Evolutionary conservation across 805 yeast genomes (phyloP), one percentile per base, ranked within the genome.

Genomic region (Millerozyma miso): DNA sequence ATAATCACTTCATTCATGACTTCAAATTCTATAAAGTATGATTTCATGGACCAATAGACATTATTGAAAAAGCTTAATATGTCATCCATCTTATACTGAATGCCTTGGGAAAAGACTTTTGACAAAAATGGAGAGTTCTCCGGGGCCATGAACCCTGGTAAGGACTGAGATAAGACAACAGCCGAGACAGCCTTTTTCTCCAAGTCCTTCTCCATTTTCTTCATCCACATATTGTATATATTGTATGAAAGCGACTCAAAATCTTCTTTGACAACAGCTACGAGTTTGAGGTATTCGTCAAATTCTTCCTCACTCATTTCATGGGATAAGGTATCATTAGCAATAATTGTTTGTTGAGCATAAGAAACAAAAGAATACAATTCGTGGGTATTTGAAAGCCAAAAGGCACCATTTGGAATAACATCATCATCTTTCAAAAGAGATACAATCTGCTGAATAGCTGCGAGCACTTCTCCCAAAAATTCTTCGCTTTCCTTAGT

Each of bases 321-420:
- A 46, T 79, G 80, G 36, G 85, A 76, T 48, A 88, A 76, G 4
- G 83, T 76, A 58, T 86, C 95, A 58, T 88, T 88, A 37, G 87
- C 90, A 39, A 87, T 69, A 47, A 93, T 88, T n/a, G 96, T 88
- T 46, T 81, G 80, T 64, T 91, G 96, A 2, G 98, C 98, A 64
- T 88, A 86, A 13, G 90, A 81, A 45, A 91, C 96, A 72, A 93
- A 93, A 3, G 98, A 89, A 63, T 86, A 87, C 55, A 93, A 76
- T 61, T 93, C 98, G 61, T 93, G 97, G 2, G 95, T 90, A 66
- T 93, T 93, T 3, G 97, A 87, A 50, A 93, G 74, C 99, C 99
- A 93, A 72, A 90, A 93, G 0, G 97, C 96, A 52, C 97, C 98
- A 54, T 88, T 88, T 37, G 88, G 81, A 55, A 90, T 83, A 29